Percentiles rank a stretch among this genome's conserved stretches.
phyloP scores from a whole-genome alignment of 164 flowering plant genomes.

The Echeveria elegans region DNA sequence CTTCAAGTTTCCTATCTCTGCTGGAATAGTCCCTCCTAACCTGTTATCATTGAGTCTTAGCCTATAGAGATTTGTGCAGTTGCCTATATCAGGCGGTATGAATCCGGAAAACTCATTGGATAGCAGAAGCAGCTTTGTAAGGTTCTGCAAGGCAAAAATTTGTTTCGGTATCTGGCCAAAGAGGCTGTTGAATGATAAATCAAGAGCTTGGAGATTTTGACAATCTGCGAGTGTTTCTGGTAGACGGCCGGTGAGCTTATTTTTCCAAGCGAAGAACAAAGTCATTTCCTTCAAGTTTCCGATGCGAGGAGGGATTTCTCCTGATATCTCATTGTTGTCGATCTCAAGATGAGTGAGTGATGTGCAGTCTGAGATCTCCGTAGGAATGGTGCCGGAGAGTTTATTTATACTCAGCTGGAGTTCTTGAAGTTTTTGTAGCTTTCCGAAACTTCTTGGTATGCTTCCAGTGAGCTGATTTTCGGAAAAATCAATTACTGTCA shows the following conservation, averaged over 20 bases:
- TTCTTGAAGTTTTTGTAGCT: slow-evolving; percentile 47
- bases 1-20: slow-evolving; percentile 66
- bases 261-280: slow-evolving; percentile 81
- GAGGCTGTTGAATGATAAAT: slow-evolving; percentile 71
- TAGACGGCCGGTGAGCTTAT: slow-evolving; percentile 60
- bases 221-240: slow-evolving; percentile 67
- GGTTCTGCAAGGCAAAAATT: slow-evolving; percentile 59
- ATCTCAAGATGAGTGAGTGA: slow-evolving; percentile 60
- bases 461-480: slow-evolving; percentile 62
- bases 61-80: slow-evolving; percentile 61
- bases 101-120: slow-evolving; percentile 78
- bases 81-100: slow-evolving; percentile 77
- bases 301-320: slow-evolving; percentile 61
- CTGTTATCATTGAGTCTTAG: slow-evolving; percentile 50
- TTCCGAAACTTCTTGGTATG: slow-evolving; percentile 64
- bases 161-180: slow-evolving; percentile 56
- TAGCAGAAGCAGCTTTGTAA: slow-evolving; percentile 71
- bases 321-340: slow-evolving; percentile 72
- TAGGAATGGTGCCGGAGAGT: slow-evolving; percentile 64
- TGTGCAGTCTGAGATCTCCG: slow-evolving; percentile 51
- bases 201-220: slow-evolving; percentile 70
- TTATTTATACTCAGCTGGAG: slow-evolving; percentile 75
- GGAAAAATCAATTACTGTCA: slow-evolving; percentile 61
- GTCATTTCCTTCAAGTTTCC: slow-evolving; percentile 58
- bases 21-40: slow-evolving; percentile 65